Conservation (phyloP, 2,329 filamentous ascomycete genomes). For the Venturia aucupariae region DNA sequence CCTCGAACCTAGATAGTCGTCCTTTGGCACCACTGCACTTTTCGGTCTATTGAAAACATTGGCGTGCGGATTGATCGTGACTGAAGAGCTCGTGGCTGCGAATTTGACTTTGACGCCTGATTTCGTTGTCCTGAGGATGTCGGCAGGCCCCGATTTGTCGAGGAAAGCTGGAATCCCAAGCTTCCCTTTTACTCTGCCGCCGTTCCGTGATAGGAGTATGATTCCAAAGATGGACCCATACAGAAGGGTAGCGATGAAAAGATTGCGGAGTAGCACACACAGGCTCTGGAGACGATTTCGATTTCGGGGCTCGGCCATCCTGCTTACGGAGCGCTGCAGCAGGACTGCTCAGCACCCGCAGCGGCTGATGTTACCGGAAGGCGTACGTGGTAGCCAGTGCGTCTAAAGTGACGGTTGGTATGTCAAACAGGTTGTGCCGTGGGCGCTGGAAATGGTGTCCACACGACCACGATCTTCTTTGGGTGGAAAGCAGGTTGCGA, state of each 20-base stretch:
- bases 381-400: conserved; percentile 4
- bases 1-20: conserved; percentile 43
- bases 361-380: conserved; percentile 13
- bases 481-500: background rate
- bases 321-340: conserved; percentile 8
- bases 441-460: background rate
- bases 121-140: conserved; percentile 33
- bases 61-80: conserved; percentile 42
- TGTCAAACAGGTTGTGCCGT: background rate
- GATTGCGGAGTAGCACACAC: conserved; percentile 33
- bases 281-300: conserved; percentile 15
- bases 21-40: conserved; percentile 40
- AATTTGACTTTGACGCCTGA: conserved; percentile 34
- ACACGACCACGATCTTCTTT: background rate
- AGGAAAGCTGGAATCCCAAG: conserved; percentile 34
- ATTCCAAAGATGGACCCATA: conserved; percentile 35
- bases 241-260: conserved; percentile 32
- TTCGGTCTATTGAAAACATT: conserved; percentile 47
- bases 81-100: conserved; percentile 30
- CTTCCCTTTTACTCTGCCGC: conserved; percentile 31
- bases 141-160: conserved; percentile 32
- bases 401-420: background rate
- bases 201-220: conserved; percentile 33
- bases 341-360: conserved; percentile 10
- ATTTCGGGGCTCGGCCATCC: conserved; percentile 11